Base-by-base conservation (phyloP, 768 basidiomycete genomes). In the Trametes maxima region DNA sequence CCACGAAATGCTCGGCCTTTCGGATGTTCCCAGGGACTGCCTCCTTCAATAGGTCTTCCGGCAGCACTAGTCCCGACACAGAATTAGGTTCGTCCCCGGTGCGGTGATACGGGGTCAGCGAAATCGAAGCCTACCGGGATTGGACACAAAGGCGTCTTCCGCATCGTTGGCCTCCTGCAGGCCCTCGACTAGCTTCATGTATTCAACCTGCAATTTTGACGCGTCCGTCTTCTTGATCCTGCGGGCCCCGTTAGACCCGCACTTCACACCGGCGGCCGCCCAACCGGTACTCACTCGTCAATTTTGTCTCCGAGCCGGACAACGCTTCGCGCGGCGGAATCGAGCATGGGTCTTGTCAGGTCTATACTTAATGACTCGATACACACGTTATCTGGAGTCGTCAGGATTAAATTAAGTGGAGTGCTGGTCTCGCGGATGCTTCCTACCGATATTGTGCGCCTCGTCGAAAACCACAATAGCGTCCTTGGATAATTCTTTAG, bases 381-480 rank as follows among this genome's bases (percentile, higher is more conserved):
- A 75, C 97, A 99, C 47, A 99, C 97, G 72, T 99, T 99, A 71
- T 99, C 96, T 89, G 64, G 17, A 37, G 43, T 24, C 21, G 42
- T 54, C 36, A 56, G 40, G 40, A 54, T 51, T 37, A 55, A 57
- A 39, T 47, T 3, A 42, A 16, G 25, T 4, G 37, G 39, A 37
- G 12, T 14, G 17, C 43, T 17, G 22, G 36, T n/a, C 19, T 42
- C 13, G n/a, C 25, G 4, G 33, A 10, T 40, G 28, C 17, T 25
- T 65, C 81, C 58, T 67, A 95, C 95, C 95, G 53, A 99, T 99
- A 72, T 99, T 99, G 75, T 99, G 97, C 16, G 97, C 97, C 72
- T 99, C 97, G 70, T 99, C 97, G 69, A 99, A 99, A 1, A 99
- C 97, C 40, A 99, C 95, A 54, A 99, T 99, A 33, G 94, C 90